Base-by-base conservation (phyloP, 129 eudicot species). In the Tagetes erecta region DNA sequence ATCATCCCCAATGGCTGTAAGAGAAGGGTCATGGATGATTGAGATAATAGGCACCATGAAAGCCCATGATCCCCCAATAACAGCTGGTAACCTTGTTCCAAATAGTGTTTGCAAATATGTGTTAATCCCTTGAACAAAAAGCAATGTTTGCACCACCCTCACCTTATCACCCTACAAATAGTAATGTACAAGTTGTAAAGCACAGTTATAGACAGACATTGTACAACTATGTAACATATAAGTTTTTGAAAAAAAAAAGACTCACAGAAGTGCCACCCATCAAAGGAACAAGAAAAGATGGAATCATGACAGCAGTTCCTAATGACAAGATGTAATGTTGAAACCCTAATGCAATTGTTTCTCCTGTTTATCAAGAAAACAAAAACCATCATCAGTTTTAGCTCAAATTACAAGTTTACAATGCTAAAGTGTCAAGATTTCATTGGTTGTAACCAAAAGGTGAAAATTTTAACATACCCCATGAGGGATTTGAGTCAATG, bases 231-330 rank as follows among this genome's bases (percentile, higher is more conserved):
- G 4, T 36, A 5, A 72, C 33, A 55, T 69, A 72, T 69, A 72
- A 35, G 76, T 70, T 62, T 47, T 70, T 64, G 64, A 53, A 7
- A 3, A 41, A 3, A 41, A 62, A 74, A 50, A 27, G 35, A 57
- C 99, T 88, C 70, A 95, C 99, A 76, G 93, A 87, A 79, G 80
- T 72, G 73, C 99, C 99, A 63, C 97, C 99, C 99, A 95, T 95
- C 78, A 87, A 79, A 64, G 97, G 96, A 77, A 95, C 97, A 53
- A 95, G 97, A 83, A 95, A 88, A 6, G 96, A 64, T 12, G 99
- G 99, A 75, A 95, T 95, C 99, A 95, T 95, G 30, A 95, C 99
- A 6, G 99, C 96, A 73, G 99, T 95, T 80, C 99, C 99, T 77
- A 95, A 83, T 12, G 99, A 85, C 90, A 95, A 76, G 47, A 95